A percentile compares a stretch with the other conserved stretches of the same genome.
These are phyloP conservation scores for Parastagonospora avenae DNA, from an alignment of 2,329 filamentous ascomycete genomes.

Conservation along the genomic window DNA sequence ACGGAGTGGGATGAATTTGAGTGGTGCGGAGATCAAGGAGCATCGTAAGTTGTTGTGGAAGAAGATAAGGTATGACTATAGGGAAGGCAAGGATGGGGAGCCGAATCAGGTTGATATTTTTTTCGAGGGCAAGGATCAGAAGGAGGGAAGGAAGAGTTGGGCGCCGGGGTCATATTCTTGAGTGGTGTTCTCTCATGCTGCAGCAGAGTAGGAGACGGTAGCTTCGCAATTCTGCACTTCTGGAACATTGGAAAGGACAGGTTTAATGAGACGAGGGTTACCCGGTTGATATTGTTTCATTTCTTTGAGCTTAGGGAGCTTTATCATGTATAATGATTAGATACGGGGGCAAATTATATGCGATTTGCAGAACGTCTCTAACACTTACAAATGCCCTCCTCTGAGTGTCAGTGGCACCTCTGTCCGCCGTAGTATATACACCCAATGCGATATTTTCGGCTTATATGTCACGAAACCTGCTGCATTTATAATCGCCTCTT, in stretches of 20 bases:
- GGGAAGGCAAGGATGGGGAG: conserved; percentile 27
- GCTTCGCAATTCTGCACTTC: no score
- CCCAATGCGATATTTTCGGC: conserved; percentile 45
- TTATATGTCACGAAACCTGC: conserved; percentile 33
- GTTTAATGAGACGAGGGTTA: not conserved
- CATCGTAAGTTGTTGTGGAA: conserved; percentile 29
- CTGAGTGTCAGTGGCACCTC: conserved; percentile 26
- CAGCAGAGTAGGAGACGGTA: no score
- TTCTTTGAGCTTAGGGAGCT: not conserved
- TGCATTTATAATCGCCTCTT: conserved; percentile 10
- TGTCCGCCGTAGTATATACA: conserved; percentile 48
- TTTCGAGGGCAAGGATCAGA: conserved; percentile 30
- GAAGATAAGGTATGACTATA: conserved; percentile 39
- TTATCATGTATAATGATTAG: not conserved
- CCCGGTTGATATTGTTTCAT: not conserved
- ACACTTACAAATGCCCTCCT: conserved; percentile 10
- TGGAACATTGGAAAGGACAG: not conserved
- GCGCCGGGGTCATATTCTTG: conserved; percentile 29
- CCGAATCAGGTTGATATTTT: conserved; percentile 37
- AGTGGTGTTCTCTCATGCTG: not conserved
- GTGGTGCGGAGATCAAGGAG: conserved; percentile 36
- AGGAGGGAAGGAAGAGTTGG: conserved; percentile 34
- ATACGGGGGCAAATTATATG: not conserved
- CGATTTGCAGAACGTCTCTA: not conserved
- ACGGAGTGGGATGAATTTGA: conserved; percentile 29